Percentiles rank a stretch among this genome's conserved stretches.
Evolutionary conservation across 2,329 filamentous ascomycete species (phyloP).

Genomic region (Diplocarpon mali): DNA sequence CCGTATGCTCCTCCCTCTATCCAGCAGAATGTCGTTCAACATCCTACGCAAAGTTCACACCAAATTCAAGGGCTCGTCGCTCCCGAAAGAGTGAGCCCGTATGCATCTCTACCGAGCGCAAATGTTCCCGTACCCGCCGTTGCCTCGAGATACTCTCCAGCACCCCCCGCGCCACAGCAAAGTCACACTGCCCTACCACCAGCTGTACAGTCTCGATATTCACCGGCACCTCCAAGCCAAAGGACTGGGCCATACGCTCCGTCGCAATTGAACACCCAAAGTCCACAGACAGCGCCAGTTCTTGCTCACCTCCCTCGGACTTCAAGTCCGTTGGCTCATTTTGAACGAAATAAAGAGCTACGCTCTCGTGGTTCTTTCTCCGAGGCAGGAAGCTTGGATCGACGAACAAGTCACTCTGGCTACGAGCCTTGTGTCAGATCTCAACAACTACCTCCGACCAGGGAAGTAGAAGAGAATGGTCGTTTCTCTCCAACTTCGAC

Average conservation of each 20-base stretch:
- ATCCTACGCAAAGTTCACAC: conserved; percentile 10
- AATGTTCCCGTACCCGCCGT: conserved; percentile 23
- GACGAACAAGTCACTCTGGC: conserved; percentile 39
- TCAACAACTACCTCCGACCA: conserved; percentile 46
- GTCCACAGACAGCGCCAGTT: conserved; percentile 30
- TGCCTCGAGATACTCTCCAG: conserved; percentile 49
- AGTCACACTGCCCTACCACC: conserved; percentile 31
- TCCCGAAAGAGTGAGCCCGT: conserved; percentile 26
- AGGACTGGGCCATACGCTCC: conserved; percentile 17
- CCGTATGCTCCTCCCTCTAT: conserved; percentile 8
- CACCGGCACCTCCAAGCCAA: conserved; percentile 30
- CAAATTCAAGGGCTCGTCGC: conserved; percentile 22
- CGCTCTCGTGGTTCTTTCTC: conserved; percentile 13
- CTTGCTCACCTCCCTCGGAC: conserved; percentile 52
- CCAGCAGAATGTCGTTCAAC: conserved; percentile 10
- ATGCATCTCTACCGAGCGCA: conserved; percentile 21
- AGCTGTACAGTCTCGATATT: conserved; percentile 26
- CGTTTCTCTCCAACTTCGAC: conserved; percentile 19
- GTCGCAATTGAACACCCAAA: conserved; percentile 27
- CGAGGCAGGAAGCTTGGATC: conserved; percentile 34
- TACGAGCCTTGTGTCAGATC: conserved; percentile 42
- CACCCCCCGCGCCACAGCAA: conserved; percentile 33
- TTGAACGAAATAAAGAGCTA: conserved; percentile 35
- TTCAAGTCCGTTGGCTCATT: conserved; percentile 55
- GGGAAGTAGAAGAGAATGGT: conserved; percentile 51